These are phyloP conservation scores for Cyclotella distinguenda DNA, from an alignment of 108 stramenopile genomes.

Conservation along the genomic window DNA sequence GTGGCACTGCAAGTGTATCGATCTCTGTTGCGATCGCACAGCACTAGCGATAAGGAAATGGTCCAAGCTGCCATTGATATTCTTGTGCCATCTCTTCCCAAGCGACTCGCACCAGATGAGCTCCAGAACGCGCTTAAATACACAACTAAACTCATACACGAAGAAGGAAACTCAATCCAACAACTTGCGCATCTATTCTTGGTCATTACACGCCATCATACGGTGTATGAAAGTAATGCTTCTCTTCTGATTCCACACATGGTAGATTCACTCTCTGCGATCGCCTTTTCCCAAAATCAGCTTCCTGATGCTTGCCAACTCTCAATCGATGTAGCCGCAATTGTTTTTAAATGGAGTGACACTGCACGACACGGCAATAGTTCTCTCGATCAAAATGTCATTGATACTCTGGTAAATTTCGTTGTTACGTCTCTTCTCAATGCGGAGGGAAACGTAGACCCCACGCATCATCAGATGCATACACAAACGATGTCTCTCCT, in stretches of 20 bases:
- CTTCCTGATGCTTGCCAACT: constrained; percentile 71
- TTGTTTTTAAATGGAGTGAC: constrained; percentile 83
- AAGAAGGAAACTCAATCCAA: constrained; percentile 88
- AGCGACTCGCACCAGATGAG: constrained; percentile 55
- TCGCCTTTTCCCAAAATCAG: constrained; percentile 79
- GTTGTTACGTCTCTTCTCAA: constrained; percentile 75
- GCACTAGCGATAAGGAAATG: constrained; percentile 78
- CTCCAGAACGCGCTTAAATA: constrained; percentile 73
- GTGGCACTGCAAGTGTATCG: constrained; percentile 87
- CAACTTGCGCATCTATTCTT: constrained; percentile 93
- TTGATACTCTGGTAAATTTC: constrained; percentile 81
- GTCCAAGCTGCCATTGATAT: constrained; percentile 79
- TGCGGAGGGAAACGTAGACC: constrained; percentile 63
- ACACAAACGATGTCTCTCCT: constrained; percentile 36
- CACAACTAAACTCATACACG: constrained; percentile 86
- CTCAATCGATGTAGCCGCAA: constrained; percentile 72
- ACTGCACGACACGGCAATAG: constrained; percentile 6
- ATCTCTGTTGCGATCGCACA: constrained; percentile 78
- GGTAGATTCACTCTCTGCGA: constrained; percentile 75
- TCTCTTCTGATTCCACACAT: constrained; percentile 77
- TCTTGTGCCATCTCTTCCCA: constrained; percentile 79
- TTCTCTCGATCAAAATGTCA: constrained; percentile 21
- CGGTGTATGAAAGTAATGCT: constrained; percentile 64
- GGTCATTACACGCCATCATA: constrained; percentile 70
- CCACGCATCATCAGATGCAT: constrained; percentile 16